Evolutionary conservation across 495 filamentous ascomycete genomes (phyloP).

Genomic region (Penicillium soppii): DNA sequence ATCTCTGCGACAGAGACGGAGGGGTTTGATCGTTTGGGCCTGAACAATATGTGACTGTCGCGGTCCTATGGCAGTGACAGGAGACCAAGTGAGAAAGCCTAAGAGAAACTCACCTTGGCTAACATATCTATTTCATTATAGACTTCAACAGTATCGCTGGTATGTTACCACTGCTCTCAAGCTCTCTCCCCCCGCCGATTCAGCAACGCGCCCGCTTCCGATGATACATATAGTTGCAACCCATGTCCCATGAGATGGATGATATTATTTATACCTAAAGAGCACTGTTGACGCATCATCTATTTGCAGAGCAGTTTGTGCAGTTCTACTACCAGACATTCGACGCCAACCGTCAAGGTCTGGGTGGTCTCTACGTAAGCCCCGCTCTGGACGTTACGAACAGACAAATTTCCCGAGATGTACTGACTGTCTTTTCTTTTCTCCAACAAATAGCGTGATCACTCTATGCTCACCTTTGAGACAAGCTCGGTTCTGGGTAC

Average conservation of each 20-base stretch:
- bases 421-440: constrained; percentile 4
- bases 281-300: constrained; percentile 10
- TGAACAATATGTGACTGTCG: constrained; percentile 6
- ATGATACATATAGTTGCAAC: constrained; percentile 2
- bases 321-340: constrained; percentile 87
- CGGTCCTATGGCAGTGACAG: background rate
- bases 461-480: constrained; percentile 96
- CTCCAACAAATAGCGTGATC: constrained; percentile 62
- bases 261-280: background rate
- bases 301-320: constrained; percentile 71
- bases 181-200: background rate
- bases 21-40: background rate
- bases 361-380: constrained; percentile 76
- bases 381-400: background rate
- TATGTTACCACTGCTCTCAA: constrained; percentile 34
- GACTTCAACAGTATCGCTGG: constrained; percentile 56
- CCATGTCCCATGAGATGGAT: background rate
- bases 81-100: background rate
- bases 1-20: background rate
- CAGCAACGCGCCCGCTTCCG: constrained; percentile 8
- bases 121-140: constrained; percentile 21
- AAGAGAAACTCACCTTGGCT: constrained; percentile 11
- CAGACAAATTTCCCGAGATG: background rate
- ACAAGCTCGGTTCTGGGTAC: constrained; percentile 56
- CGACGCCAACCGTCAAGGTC: constrained; percentile 59